These are phyloP conservation scores for Exsudoporus frostii DNA, from an alignment of 768 basidiomycete species.

Conservation along the genomic window DNA sequence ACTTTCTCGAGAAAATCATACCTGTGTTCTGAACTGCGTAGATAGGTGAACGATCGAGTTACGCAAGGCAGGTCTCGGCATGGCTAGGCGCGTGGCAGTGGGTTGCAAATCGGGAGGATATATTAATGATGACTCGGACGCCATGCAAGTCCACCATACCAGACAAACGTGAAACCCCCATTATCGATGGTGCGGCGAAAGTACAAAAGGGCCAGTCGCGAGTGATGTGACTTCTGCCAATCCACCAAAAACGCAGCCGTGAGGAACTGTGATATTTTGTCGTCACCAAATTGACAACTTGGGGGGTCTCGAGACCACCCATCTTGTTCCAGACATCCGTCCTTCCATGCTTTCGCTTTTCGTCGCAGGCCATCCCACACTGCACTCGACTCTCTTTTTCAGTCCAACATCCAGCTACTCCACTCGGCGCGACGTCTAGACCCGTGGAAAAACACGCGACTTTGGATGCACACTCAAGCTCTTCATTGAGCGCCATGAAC, in stretches of 20 bases:
- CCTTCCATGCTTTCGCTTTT: not conserved
- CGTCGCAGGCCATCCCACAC: not conserved
- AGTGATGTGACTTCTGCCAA: not conserved
- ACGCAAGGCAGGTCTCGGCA: not conserved
- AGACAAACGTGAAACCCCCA: not conserved
- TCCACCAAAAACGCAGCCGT: not conserved
- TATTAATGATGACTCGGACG: too few relatives aligned
- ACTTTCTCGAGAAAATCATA: not conserved
- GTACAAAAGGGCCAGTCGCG: not conserved
- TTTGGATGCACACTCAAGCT: not conserved
- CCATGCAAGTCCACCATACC: not conserved
- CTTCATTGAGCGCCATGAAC: slow-evolving; percentile 1
- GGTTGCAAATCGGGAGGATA: not conserved
- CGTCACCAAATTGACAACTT: slow-evolving; percentile 5
- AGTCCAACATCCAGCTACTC: not conserved
- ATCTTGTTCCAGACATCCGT: not conserved
- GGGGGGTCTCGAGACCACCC: slow-evolving; percentile 31
- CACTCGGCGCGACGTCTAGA: not conserved
- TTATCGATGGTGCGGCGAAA: not conserved
- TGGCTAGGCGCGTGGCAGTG: too few relatives aligned
- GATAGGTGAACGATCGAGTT: not conserved
- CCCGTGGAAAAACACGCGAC: not conserved
- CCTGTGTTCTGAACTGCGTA: not conserved
- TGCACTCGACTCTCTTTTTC: not conserved
- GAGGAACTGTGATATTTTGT: slow-evolving; percentile 9